Evolutionary conservation across 2,329 filamentous ascomycete genomes (phyloP), one percentile per base, ranked within the genome.

Genomic region (Juglanconis juglandina): DNA sequence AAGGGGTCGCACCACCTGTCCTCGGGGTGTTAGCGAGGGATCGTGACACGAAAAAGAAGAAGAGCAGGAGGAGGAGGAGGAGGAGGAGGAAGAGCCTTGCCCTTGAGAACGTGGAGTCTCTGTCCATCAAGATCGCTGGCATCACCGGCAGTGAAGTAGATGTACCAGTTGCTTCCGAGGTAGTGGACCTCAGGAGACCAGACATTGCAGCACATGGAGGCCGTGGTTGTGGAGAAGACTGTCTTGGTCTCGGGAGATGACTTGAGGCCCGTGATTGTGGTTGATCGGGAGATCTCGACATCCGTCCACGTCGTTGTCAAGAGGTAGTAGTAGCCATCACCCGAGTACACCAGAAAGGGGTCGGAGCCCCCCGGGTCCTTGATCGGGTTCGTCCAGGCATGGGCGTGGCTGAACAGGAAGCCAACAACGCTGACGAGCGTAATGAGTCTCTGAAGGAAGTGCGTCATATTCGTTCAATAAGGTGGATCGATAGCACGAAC

Each of bases 141-240:
- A 32, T 72, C 73, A 0, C 81, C 81, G 1, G 81, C 79, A 0
- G 81, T 81, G 67, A 85, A 86, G 70, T 85, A 86, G 44, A 86
- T 76, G 59, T 82, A 85, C 82, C 82, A 79, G 17, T 58, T 66
- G 13, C 70, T 72, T n/a, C 77, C 74, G 7, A 84, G 67, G 59
- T 78, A 79, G 65, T 84, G 82, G 0, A 84, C 71, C 65, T 85
- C 82, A 0, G 82, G 83, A 0, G 83, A 82, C 83, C 83, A 86
- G 42, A 86, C 77, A 57, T 83, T 84, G 68, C 80, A 81, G 69
- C 79, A 81, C 14, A 80, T 73, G 4, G 71, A 72, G 1, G 81
- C 67, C 14, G 76, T 77, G 4, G 69, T 71, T 58, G 81, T 79
- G 0, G 74, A 76, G 72, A 80, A 86, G 34, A 86, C 79, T 3